These are phyloP conservation scores for Daedaleopsis sinensis DNA, from an alignment of 768 basidiomycete genomes.

Conservation along the genomic window DNA sequence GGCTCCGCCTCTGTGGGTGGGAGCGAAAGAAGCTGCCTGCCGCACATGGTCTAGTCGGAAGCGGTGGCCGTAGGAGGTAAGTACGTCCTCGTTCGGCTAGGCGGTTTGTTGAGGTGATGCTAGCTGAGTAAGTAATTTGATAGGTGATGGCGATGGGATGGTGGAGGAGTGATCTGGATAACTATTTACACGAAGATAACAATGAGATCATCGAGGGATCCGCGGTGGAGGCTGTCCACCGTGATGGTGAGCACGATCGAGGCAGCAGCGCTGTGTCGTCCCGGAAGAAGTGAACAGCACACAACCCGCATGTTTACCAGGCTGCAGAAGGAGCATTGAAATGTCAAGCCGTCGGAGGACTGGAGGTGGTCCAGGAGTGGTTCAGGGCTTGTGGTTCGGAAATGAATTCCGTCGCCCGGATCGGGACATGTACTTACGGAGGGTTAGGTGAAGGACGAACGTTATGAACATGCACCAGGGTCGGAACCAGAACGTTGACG, in stretches of 20 bases:
- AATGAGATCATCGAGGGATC: conserved; percentile 21
- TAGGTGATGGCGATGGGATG: conserved; percentile 20
- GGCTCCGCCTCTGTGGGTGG: too few relatives aligned
- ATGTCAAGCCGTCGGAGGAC: background rate
- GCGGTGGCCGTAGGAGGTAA: background rate
- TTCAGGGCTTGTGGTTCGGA: conserved; percentile 11
- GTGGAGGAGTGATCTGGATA: conserved; percentile 8
- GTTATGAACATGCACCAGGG: background rate
- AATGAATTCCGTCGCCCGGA: conserved; percentile 8
- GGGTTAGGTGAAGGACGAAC: background rate
- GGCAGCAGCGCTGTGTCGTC: conserved; percentile 9
- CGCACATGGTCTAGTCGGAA: background rate
- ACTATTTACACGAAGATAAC: conserved; percentile 9
- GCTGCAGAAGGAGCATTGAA: background rate
- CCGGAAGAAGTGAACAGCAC: conserved; percentile 3
- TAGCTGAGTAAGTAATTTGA: conserved; percentile 18
- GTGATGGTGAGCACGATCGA: conserved; percentile 13
- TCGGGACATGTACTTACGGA: background rate
- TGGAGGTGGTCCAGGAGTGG: background rate
- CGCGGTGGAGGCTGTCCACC: conserved; percentile 19
- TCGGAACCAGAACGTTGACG: conserved; percentile 2
- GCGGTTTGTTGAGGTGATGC: conserved; percentile 10
- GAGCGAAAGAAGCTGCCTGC: background rate
- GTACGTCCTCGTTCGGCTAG: background rate
- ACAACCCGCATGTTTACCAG: background rate